Percentiles rank a stretch among this genome's conserved stretches.
These are phyloP conservation scores for Amborella trichopoda DNA, from an alignment of 164 flowering plant genomes.

Conservation along the genomic window DNA sequence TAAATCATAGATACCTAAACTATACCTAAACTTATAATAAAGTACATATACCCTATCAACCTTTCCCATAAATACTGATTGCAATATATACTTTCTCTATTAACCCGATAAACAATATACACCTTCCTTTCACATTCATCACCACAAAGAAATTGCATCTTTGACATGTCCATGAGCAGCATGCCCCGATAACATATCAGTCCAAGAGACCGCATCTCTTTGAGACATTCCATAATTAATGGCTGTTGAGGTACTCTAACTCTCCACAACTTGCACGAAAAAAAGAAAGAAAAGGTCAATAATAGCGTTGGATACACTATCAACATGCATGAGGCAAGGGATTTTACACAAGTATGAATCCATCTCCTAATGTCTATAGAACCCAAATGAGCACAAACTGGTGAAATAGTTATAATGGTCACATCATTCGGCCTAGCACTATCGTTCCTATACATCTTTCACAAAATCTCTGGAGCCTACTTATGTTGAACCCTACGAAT, in stretches of 20 bases:
- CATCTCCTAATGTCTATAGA: slow-evolving; percentile 17
- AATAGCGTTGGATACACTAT: slow-evolving; percentile 13
- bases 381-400: slow-evolving; percentile 19
- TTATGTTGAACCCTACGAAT: slow-evolving; percentile 12
- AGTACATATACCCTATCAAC: too few species aligned
- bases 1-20: too few species aligned
- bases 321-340: slow-evolving; percentile 9
- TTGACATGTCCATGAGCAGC: slow-evolving; percentile 23
- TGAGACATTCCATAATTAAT: slow-evolving; percentile 12
- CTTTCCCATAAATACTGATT: too few species aligned
- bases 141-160: slow-evolving; percentile 15
- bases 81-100: too few species aligned
- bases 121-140: too few species aligned
- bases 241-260: slow-evolving; percentile 12
- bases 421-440: slow-evolving; percentile 11
- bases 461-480: slow-evolving; percentile 16
- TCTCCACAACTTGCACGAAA: slow-evolving; percentile 24
- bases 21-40: too few species aligned
- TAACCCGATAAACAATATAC: too few species aligned
- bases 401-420: slow-evolving; percentile 14
- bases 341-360: slow-evolving; percentile 14
- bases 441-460: slow-evolving; percentile 8
- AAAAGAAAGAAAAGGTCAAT: too few species aligned
- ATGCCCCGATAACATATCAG: slow-evolving; percentile 23
- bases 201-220: too few species aligned